Conservation (phyloP, 2,329 filamentous ascomycete species). For the Apiospora sp. region DNA sequence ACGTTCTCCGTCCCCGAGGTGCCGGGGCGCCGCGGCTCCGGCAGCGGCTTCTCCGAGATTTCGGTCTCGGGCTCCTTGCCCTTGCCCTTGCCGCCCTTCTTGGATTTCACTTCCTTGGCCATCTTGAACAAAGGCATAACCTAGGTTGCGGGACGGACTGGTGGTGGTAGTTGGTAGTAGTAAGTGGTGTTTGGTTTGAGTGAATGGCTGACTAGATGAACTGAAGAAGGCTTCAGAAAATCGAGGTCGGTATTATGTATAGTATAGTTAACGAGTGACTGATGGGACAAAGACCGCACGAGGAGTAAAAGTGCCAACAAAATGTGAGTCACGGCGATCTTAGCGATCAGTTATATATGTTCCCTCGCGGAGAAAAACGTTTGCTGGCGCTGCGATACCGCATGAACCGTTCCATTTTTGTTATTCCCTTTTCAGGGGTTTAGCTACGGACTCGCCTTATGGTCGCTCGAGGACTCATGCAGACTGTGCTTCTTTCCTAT, state of each 20-base stretch:
- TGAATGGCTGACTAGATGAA: neutral
- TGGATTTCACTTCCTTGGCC: conserved; percentile 13
- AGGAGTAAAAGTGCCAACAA: neutral
- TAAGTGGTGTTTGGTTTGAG: neutral
- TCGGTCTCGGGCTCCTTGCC: conserved; percentile 25
- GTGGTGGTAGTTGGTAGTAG: neutral
- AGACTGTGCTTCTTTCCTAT: neutral
- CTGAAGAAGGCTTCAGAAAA: conserved; percentile 1
- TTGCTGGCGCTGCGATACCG: neutral
- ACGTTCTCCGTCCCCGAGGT: conserved; percentile 54
- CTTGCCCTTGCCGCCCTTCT: conserved; percentile 29
- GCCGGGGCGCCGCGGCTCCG: conserved; percentile 43
- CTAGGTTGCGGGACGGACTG: neutral
- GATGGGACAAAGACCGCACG: conserved; percentile 17
- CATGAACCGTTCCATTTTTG: conserved; percentile 10
- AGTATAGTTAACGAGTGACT: conserved; percentile 11
- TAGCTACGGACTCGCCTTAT: conserved; percentile 6
- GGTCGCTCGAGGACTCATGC: conserved; percentile 19
- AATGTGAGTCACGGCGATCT: conserved; percentile 15
- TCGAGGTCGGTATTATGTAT: neutral
- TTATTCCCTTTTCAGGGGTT: neutral
- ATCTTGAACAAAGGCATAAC: conserved; percentile 26
- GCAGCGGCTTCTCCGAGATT: conserved; percentile 26
- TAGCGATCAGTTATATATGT: conserved; percentile 12
- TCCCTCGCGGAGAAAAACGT: neutral